phyloP scores from a whole-genome alignment of 192 early-diverging fungal species.

The Backusella luteola region DNA sequence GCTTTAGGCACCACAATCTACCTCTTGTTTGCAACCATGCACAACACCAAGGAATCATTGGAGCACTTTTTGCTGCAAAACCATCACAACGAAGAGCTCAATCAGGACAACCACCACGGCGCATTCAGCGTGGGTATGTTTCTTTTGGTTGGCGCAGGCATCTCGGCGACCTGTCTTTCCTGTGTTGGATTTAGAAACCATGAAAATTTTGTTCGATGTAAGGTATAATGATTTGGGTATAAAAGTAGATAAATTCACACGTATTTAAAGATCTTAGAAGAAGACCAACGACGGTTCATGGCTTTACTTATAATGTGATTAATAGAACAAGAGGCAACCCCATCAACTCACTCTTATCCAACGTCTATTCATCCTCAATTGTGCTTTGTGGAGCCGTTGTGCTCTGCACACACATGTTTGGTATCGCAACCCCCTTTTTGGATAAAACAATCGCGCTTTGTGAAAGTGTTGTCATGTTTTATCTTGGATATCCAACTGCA shows the following conservation, averaged over 20 bases:
- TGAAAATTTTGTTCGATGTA: constrained; percentile 49
- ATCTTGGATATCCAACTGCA: constrained; percentile 45
- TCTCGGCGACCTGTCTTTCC: constrained; percentile 43
- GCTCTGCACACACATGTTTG: constrained; percentile 19
- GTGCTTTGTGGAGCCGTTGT: constrained; percentile 38
- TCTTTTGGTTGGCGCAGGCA: constrained; percentile 35
- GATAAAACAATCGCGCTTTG: constrained; percentile 48
- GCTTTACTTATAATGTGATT: constrained; percentile 36
- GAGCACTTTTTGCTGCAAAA: constrained; percentile 57
- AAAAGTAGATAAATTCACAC: background rate
- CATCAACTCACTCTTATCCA: constrained; percentile 29
- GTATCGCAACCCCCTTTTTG: constrained; percentile 24
- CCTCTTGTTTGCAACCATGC: constrained; percentile 56
- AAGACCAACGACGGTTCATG: constrained; percentile 28
- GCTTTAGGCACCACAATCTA: constrained; percentile 51
- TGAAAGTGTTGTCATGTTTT: constrained; percentile 50
- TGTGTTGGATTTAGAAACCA: constrained; percentile 52
- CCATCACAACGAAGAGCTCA: constrained; percentile 39
- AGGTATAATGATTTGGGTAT: background rate
- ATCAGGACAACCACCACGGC: constrained; percentile 7
- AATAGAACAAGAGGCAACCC: constrained; percentile 25
- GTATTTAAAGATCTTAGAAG: constrained; percentile 22
- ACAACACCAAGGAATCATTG: constrained; percentile 55
- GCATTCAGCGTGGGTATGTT: constrained; percentile 25
- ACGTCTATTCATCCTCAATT: constrained; percentile 41